Base-by-base conservation (phyloP, 352 stramenopile species). In the Phytophthora litchii region DNA sequence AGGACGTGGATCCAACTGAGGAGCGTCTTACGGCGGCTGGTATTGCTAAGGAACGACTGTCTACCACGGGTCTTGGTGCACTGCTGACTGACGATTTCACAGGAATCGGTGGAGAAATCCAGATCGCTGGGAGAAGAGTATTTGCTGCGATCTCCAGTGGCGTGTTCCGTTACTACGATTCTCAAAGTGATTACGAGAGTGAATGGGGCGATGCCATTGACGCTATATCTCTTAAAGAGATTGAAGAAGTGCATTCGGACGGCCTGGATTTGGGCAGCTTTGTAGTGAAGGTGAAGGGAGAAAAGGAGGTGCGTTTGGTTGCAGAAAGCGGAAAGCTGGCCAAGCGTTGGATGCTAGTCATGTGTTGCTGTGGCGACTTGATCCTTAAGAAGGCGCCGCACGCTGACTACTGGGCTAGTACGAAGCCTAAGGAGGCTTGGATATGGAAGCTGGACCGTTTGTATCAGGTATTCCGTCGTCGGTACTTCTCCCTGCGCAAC, bases 161-260 rank as follows among this genome's bases (percentile, higher is more conserved):
- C n/a, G 78, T 95, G 8, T 92, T 95, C 51, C 88, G 84, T 29
- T 95, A 94, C 58, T 95, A 93, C 44, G 85, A 88, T n/a, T 79
- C 80, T 0, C 79, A 92, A 29, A 80, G 88, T 35, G 84, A 94
- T 53, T 84, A 89, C 31, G 74, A 89, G 53, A 88, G 83, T 47
- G 84, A 95, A 40, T 95, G 86, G 86, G 86, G 86, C 0, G 83
- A 95, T 31, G 80, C 84, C 8, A 79, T 95, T 29, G 83, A 93
- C 46, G 84, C 86, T 1, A 92, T 95, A 25, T 85, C 81, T 4
- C 65, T 95, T 7, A 85, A 85, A 51, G 69, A 86, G 38, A 86
- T 95, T 16, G 73, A 88, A 42, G 80, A 90, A 29, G 84, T 95
- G 4, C 80, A 92, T 58, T 91, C 84, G 2, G 83, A 92, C 29